A percentile compares a stretch with the other conserved stretches of the same genome.
Evolutionary conservation across 371 early-diverging fungal genomes (phyloP).

Genomic region (Rhizopus microsporus): DNA sequence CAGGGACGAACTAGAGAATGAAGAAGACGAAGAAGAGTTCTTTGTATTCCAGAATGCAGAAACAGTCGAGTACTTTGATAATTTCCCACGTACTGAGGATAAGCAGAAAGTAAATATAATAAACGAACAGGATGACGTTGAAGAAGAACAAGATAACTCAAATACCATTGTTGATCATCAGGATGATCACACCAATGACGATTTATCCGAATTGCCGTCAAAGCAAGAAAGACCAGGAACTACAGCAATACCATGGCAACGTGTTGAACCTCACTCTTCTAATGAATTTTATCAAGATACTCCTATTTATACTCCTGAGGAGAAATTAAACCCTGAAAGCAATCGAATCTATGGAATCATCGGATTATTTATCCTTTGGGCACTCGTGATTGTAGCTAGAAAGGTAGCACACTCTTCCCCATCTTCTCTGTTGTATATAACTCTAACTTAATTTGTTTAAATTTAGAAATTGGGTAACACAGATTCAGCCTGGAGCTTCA

Average conservation of each 20-base stretch:
- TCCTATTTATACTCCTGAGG: neutral
- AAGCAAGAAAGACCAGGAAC: neutral
- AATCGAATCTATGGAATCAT: neutral
- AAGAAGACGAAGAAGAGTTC: conserved; percentile 11
- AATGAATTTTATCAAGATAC: conserved; percentile 3
- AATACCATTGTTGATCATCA: neutral
- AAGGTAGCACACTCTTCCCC: neutral
- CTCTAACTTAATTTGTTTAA: neutral
- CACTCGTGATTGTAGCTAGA: conserved; percentile 13
- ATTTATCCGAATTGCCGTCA: neutral
- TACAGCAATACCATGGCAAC: conserved; percentile 7
- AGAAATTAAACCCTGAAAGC: neutral
- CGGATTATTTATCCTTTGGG: neutral
- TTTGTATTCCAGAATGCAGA: conserved; percentile 21
- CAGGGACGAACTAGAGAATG: neutral
- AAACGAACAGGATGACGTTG: conserved; percentile 2
- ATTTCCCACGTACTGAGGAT: conserved; percentile 10
- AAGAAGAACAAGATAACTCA: conserved; percentile 10
- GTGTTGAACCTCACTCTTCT: neutral
- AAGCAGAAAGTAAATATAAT: conserved; percentile 5
- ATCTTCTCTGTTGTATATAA: neutral
- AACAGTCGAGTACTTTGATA: conserved; percentile 21
- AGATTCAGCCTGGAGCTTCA: conserved; percentile 1
- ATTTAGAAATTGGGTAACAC: neutral
- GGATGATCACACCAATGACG: conserved; percentile 3